Evolutionary conservation across 257 asterid genomes (phyloP).

Genomic region (Solanum ahanhuiri): DNA sequence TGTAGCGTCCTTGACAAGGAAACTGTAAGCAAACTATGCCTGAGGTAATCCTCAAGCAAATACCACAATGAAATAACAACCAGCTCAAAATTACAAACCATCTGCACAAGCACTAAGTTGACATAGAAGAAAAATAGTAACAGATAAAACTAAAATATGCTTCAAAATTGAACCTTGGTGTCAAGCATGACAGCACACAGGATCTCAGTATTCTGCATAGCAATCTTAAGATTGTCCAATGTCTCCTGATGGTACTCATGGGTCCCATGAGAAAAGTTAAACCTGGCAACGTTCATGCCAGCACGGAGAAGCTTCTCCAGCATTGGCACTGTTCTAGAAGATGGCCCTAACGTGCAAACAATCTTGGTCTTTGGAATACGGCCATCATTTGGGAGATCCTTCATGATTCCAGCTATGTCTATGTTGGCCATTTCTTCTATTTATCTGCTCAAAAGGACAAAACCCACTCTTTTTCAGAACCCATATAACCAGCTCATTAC

Average conservation of each 20-base stretch:
- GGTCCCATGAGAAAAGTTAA: conserved; percentile 84
- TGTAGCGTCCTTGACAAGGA: neutral
- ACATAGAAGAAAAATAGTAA: neutral
- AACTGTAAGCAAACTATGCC: neutral
- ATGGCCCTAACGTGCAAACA: conserved; percentile 82
- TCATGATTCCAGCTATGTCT: conserved; percentile 55
- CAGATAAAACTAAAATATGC: neutral
- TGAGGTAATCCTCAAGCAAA: neutral
- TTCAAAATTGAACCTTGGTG: conserved; percentile 43
- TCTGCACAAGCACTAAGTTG: neutral
- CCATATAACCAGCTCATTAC: neutral
- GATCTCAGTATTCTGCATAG: conserved; percentile 60
- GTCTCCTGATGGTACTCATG: conserved; percentile 83
- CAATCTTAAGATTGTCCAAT: conserved; percentile 48
- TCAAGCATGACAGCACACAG: conserved; percentile 88
- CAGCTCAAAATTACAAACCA: neutral
- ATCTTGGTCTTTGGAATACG: conserved; percentile 73
- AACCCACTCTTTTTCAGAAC: neutral
- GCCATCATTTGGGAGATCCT: conserved; percentile 35
- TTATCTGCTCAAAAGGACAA: neutral
- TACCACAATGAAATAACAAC: neutral
- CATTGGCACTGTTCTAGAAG: conserved; percentile 71
- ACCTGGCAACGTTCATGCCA: conserved; percentile 87
- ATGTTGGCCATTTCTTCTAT: conserved; percentile 40
- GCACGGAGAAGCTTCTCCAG: conserved; percentile 73